Evolutionary conservation across 192 early-diverging fungal species (phyloP), one percentile per base, ranked within the genome.

Genomic region (Coemansia aciculifera): DNA sequence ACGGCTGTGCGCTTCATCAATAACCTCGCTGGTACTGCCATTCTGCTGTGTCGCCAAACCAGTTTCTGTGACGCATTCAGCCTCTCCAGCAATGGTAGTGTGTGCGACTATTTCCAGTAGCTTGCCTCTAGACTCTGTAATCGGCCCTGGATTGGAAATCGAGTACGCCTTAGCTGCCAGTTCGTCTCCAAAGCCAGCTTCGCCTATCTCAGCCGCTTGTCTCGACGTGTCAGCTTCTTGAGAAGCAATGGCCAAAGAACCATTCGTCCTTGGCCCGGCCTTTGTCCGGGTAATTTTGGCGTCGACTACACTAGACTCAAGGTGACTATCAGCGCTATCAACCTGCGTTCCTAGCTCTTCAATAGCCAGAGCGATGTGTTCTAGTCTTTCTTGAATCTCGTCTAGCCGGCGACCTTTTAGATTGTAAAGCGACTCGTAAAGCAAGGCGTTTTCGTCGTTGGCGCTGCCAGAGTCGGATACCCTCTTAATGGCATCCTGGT

Each of bases 301-400:
- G 51, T 7, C 51, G n/a, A 23, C 24, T 27, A 24, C 24, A 29
- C 24, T 29, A 13, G 51, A 54, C 23, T 27, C 51, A 29, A 54
- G 12, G 10, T 12, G 23, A 5, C 11, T 54, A 29, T 54, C 51
- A 10, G 24, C 13, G 13, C 51, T 4, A 54, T 54, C 51, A 13
- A 29, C 51, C 21, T 12, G 51, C n/a, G 29, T n/a, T 12, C 29
- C 54, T 17, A 32, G 13, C 27, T 57, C 54, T 31, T 51, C 60
- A 3, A 73, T 62, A 29, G 42, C 61, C 46, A 31, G 52, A 31
- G 67, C 63, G 4, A 70, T 73, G 10, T 24, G 34, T 31, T 65
- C 57, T 29, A 78, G 68, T 48, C 61, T 59, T 38, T 27, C 44
- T 52, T 67, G 63, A 64, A 81, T 73, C 59, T 81, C 79, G 52